phyloP scores from a whole-genome alignment of 2,329 filamentous ascomycete genomes.

The Clarireedia hainanense region DNA sequence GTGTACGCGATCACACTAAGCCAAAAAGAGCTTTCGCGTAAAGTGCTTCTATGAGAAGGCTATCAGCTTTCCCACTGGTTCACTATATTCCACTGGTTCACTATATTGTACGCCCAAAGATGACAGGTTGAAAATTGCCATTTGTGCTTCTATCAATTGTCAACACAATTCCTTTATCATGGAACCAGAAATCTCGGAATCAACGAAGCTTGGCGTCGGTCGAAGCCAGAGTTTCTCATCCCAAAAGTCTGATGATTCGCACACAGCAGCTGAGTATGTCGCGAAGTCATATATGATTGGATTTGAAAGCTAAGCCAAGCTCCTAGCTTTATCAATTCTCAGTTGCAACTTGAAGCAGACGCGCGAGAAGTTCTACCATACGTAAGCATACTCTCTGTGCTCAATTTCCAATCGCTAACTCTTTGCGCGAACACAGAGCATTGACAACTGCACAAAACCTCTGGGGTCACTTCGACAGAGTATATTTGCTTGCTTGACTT shows the following conservation, averaged over 20 bases:
- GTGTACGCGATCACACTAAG: constrained; percentile 6
- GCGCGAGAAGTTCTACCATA: constrained; percentile 93
- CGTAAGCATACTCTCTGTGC: constrained; percentile 41
- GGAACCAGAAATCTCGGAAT: constrained; percentile 30
- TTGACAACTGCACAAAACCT: constrained; percentile 86
- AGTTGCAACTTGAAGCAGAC: constrained; percentile 87
- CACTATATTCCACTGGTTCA: too few species aligned
- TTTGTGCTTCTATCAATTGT: not conserved
- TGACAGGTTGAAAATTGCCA: too few species aligned
- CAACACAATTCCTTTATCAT: constrained; percentile 18
- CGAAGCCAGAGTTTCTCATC: constrained; percentile 51
- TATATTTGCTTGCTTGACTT: constrained; percentile 89
- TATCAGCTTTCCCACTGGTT: too few species aligned
- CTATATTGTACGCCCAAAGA: too few species aligned
- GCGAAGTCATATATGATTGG: not conserved
- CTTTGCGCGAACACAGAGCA: constrained; percentile 52
- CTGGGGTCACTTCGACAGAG: constrained; percentile 81
- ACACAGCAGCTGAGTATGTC: constrained; percentile 40
- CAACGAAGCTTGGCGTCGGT: constrained; percentile 18
- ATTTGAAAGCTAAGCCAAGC: constrained; percentile 7
- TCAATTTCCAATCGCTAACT: not conserved
- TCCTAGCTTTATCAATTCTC: constrained; percentile 72
- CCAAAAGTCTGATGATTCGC: constrained; percentile 44
- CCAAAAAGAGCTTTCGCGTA: constrained; percentile 11
- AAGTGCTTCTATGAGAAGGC: constrained; percentile 9